Evolutionary conservation across 345 rosid genomes (phyloP).

Genomic region (Aurinia saxatilis): DNA sequence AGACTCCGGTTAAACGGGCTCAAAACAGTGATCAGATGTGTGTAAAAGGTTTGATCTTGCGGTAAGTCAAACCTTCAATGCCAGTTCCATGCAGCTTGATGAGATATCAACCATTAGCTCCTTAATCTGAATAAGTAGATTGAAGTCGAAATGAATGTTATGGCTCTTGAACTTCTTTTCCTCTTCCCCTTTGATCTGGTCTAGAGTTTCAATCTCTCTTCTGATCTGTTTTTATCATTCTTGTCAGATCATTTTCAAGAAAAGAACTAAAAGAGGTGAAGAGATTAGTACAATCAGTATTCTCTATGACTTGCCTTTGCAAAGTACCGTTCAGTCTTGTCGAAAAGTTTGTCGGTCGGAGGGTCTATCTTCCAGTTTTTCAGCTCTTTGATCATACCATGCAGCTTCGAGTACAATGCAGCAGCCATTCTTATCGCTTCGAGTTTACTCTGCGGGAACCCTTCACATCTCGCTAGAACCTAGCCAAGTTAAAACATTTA

Average conservation of each 20-base stretch:
- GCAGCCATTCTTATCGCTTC: conserved; percentile 71
- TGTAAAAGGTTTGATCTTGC: not conserved
- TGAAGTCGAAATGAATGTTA: conserved; percentile 65
- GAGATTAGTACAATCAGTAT: not conserved
- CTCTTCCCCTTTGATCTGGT: conserved; percentile 66
- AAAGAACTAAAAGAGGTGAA: not conserved
- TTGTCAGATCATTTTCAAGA: not conserved
- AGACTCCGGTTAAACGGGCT: not conserved
- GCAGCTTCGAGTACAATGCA: conserved; percentile 51
- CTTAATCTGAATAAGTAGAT: conserved; percentile 47
- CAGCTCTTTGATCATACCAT: conserved; percentile 45
- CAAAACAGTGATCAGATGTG: not conserved
- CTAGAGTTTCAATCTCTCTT: conserved; percentile 62
- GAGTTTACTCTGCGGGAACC: conserved; percentile 67
- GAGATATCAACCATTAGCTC: conserved; percentile 84
- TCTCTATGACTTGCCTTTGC: conserved; percentile 43
- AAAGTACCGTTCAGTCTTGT: conserved; percentile 68
- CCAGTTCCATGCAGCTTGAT: conserved; percentile 80
- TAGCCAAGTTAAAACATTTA: conserved; percentile 23
- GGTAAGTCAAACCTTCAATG: conserved; percentile 46
- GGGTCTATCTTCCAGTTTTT: conserved; percentile 58
- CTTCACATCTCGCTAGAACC: conserved; percentile 85
- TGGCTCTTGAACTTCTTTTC: conserved; percentile 58
- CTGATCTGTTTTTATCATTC: conserved; percentile 44
- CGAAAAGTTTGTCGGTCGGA: conserved; percentile 56